phyloP scores from a whole-genome alignment of 768 basidiomycete species.

The Naematelia encephala region DNA sequence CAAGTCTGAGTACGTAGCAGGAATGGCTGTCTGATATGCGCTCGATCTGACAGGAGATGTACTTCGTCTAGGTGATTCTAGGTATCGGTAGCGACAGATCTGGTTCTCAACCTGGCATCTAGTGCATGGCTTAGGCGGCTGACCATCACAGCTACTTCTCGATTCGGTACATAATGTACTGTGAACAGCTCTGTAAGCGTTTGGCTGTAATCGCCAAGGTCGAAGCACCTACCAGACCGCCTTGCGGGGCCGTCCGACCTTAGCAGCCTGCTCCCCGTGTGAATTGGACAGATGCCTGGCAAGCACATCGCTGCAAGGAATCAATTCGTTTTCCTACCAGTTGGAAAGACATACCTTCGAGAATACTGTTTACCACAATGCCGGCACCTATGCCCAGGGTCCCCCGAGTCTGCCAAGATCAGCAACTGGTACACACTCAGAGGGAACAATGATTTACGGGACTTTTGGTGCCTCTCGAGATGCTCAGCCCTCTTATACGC shows the following conservation, averaged over 20 bases:
- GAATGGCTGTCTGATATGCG: neutral
- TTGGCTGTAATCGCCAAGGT: neutral
- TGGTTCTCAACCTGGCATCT: neutral
- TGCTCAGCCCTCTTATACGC: slow-evolving; percentile 11
- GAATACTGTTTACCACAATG: slow-evolving; percentile 6
- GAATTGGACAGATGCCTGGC: slow-evolving; percentile 6
- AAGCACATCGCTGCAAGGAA: slow-evolving; percentile 9
- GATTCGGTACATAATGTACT: neutral
- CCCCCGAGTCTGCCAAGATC: slow-evolving; percentile 2
- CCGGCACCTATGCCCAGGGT: slow-evolving; percentile 2
- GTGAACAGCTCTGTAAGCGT: neutral
- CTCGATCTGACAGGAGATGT: slow-evolving; percentile 1
- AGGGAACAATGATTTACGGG: neutral
- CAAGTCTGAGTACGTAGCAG: too few relatives aligned
- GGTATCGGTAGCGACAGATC: slow-evolving; percentile 3
- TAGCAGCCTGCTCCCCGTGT: slow-evolving; percentile 1
- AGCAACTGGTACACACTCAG: too few relatives aligned
- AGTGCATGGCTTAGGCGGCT: slow-evolving; percentile 1
- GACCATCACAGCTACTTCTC: slow-evolving; percentile 4
- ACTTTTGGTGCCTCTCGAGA: slow-evolving; percentile 10
- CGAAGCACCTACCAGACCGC: slow-evolving; percentile 7
- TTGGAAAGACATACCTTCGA: slow-evolving; percentile 7
- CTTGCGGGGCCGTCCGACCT: slow-evolving; percentile 11
- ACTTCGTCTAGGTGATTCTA: neutral
- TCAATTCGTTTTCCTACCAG: neutral